Evolutionary conservation across 495 filamentous ascomycete species (phyloP).

Genomic region (Penicillium lagena): DNA sequence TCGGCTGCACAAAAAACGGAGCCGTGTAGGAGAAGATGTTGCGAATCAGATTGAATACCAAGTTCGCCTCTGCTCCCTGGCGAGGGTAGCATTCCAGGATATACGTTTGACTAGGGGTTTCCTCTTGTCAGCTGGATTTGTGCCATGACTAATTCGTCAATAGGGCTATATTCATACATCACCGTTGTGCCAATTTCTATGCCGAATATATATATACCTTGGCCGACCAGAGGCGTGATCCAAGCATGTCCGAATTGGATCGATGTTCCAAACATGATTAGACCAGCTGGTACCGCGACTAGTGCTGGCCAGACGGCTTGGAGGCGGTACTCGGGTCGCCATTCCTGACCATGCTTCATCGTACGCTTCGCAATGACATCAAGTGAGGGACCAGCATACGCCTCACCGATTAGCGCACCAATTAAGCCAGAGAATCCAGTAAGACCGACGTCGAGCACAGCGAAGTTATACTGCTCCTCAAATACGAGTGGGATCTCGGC

Average conservation of each 20-base stretch:
- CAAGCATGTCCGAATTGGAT: constrained; percentile 1
- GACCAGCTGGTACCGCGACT: not conserved
- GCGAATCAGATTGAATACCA: constrained; percentile 1
- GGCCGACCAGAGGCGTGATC: constrained; percentile 1
- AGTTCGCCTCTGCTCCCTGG: constrained; percentile 1
- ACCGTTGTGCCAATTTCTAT: constrained; percentile 1
- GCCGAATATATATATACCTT: not conserved
- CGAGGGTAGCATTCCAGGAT: constrained; percentile 2
- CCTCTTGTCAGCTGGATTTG: no score
- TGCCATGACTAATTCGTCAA: no score
- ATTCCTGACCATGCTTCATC: not conserved
- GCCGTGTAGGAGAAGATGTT: not conserved
- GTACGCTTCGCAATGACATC: not conserved
- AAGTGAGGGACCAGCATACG: not conserved
- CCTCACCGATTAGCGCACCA: constrained; percentile 1
- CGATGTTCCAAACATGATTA: constrained; percentile 1
- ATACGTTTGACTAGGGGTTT: not conserved
- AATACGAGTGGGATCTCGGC: constrained; percentile 1
- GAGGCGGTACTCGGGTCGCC: not conserved
- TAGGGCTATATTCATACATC: not conserved
- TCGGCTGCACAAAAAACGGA: constrained; percentile 1
- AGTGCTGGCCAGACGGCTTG: not conserved
- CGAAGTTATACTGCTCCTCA: constrained; percentile 1
- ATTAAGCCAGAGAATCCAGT: not conserved
- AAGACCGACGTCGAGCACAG: not conserved